A percentile compares a stretch with the other conserved stretches of the same genome.
These are phyloP conservation scores for Ajuga chamaepitys DNA, from an alignment of 257 asterid species.

Conservation along the genomic window DNA sequence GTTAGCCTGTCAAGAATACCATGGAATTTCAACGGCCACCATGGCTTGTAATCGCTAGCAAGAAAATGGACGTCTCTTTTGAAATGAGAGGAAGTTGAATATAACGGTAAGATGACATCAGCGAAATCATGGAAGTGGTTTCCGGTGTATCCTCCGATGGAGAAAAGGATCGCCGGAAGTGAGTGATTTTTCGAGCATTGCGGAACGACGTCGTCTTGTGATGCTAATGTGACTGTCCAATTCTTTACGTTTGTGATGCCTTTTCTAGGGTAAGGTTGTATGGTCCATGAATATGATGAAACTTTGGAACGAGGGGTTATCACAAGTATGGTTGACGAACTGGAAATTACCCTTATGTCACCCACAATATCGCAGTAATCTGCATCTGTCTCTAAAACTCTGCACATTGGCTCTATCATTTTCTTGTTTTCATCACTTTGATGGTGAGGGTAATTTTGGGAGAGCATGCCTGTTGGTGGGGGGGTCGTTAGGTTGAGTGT, in stretches of 20 bases:
- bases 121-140: conserved; percentile 70
- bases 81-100: conserved; percentile 36
- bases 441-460: too few species aligned
- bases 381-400: conserved; percentile 17
- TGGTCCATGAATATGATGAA: not conserved
- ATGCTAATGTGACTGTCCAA: conserved; percentile 37
- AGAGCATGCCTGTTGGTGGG: not conserved
- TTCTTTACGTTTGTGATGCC: conserved; percentile 33
- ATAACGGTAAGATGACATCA: conserved; percentile 53
- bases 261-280: conserved; percentile 27
- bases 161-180: conserved; percentile 52
- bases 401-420: conserved; percentile 13
- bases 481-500: not conserved
- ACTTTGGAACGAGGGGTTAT: not conserved
- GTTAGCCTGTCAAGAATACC: conserved; percentile 30
- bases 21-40: conserved; percentile 53
- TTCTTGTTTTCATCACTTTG: not conserved
- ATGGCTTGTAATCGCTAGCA: conserved; percentile 39
- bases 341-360: conserved; percentile 22
- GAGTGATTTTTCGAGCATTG: conserved; percentile 33
- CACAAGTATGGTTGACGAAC: conserved; percentile 11
- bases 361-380: conserved; percentile 35
- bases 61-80: conserved; percentile 45
- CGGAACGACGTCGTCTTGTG: conserved; percentile 19
- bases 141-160: conserved; percentile 59